Base-by-base conservation (phyloP, 2,329 filamentous ascomycete genomes). In the Alternaria postmessia region DNA sequence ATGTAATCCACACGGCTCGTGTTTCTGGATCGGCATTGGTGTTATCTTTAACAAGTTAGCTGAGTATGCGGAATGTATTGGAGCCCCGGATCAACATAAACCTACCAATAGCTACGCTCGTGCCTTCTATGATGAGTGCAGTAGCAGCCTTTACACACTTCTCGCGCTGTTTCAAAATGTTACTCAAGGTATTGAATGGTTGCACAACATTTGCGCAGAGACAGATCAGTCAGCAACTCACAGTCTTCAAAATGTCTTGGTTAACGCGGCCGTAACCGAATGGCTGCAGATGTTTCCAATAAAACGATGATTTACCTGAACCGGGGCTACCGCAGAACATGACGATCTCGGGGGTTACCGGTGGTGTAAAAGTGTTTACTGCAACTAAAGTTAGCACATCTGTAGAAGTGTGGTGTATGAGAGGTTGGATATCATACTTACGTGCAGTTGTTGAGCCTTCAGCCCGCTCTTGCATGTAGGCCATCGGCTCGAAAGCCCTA, bases 301-400 rank as follows among this genome's bases (percentile, higher is more conserved):
- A 97, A 72, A 95, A 97, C 0, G 93, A 94, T 39, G 92, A 96
- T 79, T 99, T 98, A 18, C 95, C 95, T 3, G 93, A 88, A 1
- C 92, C 94, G 0, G 95, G 95, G 48, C 91, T 92, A 1, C 95
- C 95, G 72, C 92, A 94, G 75, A 96, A 92, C 7, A 98, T 79
- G 24, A 98, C 87, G 14, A 98, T 82, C 56, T 97, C 94, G 65
- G 88, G 78, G 6, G 86, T 77, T 70, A 90, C 87, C 52, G 83
- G 85, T 79, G 89, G 92, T 47, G 85, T 82, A 65, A 87, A 82
- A 7, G 74, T 70, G 43, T 64, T 71, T 61, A 63, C 76, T 73
- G 49, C 39, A 49, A 34, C 52, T 46, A 61, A 49, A 59, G 54
- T 78, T 68, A 76, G 67, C 32, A 54, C 12, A 32, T 49, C 28